Base-by-base conservation (phyloP, 2,329 filamentous ascomycete species). In the Fusarium virguliforme region DNA sequence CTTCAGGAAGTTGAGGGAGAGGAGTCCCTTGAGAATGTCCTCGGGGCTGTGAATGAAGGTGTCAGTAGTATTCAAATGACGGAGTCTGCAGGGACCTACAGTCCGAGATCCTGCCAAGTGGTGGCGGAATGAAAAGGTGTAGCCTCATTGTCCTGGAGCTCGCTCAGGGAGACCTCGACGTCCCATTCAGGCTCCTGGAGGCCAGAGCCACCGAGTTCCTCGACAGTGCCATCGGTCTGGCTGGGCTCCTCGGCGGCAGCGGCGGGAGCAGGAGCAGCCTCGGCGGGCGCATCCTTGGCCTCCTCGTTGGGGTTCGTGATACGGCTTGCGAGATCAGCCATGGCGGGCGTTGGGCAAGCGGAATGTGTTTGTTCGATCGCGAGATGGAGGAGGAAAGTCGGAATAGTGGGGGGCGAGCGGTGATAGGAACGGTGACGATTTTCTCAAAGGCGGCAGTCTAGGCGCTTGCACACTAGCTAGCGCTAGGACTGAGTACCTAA, bases 81-180 rank as follows among this genome's bases (percentile, higher is more conserved):
- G 10, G 22, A 32, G 38, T 37, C 30, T 28, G 48, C 8, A 30
- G 56, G 12, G 9, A 62, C 74, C 81, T 83, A 97, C 92, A 99
- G 86, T 74, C 93, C 91, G 62, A 98, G 89, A 71, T 98, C 91
- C 73, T 96, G 89, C 80, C 98, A 99, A 1, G 88, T 90, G 74
- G 91, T 92, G 55, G 92, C 91, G 4, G 95, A 98, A 81, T 90
- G 96, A 26, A 98, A 88, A 10, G 95, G 95, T 78, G 94, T 95
- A 76, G 94, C 92, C 10, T 92, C 90, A 78, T 98, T 94, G 32
- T 90, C 89, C 82, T 98, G 94, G 60, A 97, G 87, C 78, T 97
- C 94, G 76, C 92, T 95, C 65, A 98, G 88, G 81, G 95, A 96
- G 75, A 99, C 94, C 78, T 97, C 92, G 73, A 99, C 95, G 73